phyloP scores from a whole-genome alignment of 345 rosid species.

The Zanthoxylum bungeanum region DNA sequence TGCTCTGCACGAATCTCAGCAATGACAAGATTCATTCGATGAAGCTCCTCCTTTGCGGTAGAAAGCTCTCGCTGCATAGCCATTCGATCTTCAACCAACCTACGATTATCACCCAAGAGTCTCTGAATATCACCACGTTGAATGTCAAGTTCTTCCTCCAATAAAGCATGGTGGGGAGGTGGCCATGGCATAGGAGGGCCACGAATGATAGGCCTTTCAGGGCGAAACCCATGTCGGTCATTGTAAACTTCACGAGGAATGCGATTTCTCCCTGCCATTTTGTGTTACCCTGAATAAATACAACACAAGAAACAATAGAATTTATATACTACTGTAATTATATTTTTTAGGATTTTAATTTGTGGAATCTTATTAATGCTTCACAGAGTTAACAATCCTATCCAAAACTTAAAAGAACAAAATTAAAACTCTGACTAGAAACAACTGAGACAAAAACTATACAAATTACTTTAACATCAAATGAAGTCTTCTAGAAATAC shows the following conservation, averaged over 20 bases:
- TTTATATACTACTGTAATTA: background rate
- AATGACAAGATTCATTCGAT: conserved; percentile 60
- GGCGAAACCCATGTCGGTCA: conserved; percentile 61
- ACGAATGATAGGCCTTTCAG: conserved; percentile 58
- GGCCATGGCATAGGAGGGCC: no score
- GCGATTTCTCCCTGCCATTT: conserved; percentile 88
- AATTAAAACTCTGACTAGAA: background rate
- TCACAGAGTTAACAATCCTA: background rate
- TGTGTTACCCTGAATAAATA: conserved; percentile 14
- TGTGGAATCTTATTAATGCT: background rate
- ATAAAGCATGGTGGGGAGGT: conserved; percentile 67
- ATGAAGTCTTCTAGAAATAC: no score
- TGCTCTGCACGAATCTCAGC: conserved; percentile 72
- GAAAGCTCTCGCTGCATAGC: conserved; percentile 71
- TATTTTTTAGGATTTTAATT: background rate
- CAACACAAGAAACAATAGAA: background rate
- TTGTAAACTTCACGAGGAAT: conserved; percentile 58
- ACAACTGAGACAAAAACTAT: no score
- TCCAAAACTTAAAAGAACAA: background rate
- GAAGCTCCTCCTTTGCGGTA: conserved; percentile 85
- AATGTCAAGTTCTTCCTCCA: conserved; percentile 86
- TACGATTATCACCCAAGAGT: conserved; percentile 71
- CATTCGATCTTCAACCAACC: conserved; percentile 70
- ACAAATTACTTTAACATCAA: no score
- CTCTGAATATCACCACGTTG: conserved; percentile 75